Base-by-base conservation (phyloP, 2,329 filamentous ascomycete species). In the Cladophialophora chaetospira region DNA sequence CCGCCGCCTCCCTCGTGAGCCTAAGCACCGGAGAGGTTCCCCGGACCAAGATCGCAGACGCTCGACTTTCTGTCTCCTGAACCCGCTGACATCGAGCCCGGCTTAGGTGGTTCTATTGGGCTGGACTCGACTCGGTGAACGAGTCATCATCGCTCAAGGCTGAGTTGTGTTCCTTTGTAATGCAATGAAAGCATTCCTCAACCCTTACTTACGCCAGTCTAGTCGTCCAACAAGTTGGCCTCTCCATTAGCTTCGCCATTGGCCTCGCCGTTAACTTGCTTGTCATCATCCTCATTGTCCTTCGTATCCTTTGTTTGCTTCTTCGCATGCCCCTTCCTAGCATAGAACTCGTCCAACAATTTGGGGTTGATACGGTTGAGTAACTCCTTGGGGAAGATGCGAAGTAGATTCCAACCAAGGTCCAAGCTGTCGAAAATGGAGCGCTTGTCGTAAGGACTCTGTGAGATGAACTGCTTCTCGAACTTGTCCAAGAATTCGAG, bases 401-500 rank as follows among this genome's bases (percentile, higher is more conserved):
- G 87, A 66, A 99, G 86, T 73, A 99, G 78, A 71, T 91, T 93
- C 94, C 94, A 99, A 38, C 94, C 95, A 68, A 96, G 84, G 69
- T 99, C 95, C 61, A 99, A 84, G 43, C 91, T 96, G 75, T 99
- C 94, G 75, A 85, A 92, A 71, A 99, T 96, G 63, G 82, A 87
- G 68, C 94, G 88, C 64, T 88, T 88, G 77, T 99, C 94, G 77
- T 99, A 99, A 15, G 91, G 80, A 52, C 89, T 90, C 76, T 99
- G 94, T 63, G 83, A 81, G 73, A 99, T 96, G 77, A 97, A 99
- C 57, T 88, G 90, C 63, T 89, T 88, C 79, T 99, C 94, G 71
- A 99, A 99, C 78, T 97, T 97, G 72, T 97, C 93, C 68, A 99
- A 79, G 81, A 99, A 99, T 75, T 99, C 94, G 33, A 99, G 84